Conservation (phyloP, 129 eudicot species). For the Centaurea solstitialis region DNA sequence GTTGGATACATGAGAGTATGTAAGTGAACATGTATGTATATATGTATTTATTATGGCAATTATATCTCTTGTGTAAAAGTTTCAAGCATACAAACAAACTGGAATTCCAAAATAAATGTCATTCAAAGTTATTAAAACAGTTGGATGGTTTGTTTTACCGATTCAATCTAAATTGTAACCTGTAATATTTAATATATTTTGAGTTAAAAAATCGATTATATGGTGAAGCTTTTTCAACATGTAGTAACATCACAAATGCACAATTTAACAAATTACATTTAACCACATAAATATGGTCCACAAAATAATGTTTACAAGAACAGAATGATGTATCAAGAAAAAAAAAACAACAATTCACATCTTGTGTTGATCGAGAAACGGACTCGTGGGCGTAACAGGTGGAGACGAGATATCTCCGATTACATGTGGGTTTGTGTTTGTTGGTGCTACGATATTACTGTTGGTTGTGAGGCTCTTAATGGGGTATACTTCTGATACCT, state of each 20-base stretch:
- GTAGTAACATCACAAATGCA: not conserved
- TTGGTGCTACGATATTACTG: slow-evolving; percentile 26
- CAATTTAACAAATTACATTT: slow-evolving; percentile 21
- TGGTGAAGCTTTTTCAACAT: no score
- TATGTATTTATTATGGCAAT: not conserved
- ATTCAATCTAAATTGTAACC: no score
- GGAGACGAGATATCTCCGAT: slow-evolving; percentile 28
- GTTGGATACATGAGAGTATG: not conserved
- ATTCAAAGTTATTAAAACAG: no score
- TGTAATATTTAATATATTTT: no score
- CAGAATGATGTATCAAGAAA: slow-evolving; percentile 4
- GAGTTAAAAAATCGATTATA: no score
- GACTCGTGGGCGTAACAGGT: slow-evolving; percentile 14
- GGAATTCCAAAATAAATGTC: not conserved
- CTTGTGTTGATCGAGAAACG: slow-evolving; percentile 27
- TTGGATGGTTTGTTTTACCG: no score
- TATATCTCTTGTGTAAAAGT: not conserved
- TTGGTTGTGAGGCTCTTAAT: slow-evolving; percentile 40
- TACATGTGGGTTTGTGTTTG: slow-evolving; percentile 26
- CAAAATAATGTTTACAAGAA: slow-evolving; percentile 1
- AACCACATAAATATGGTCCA: slow-evolving; percentile 13
- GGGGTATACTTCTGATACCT: slow-evolving; percentile 87
- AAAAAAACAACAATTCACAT: slow-evolving; percentile 13
- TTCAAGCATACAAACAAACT: not conserved
- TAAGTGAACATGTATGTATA: no score